Conservation (phyloP, 768 basidiomycete genomes). For the Naganishia vaughanmartiniae region DNA sequence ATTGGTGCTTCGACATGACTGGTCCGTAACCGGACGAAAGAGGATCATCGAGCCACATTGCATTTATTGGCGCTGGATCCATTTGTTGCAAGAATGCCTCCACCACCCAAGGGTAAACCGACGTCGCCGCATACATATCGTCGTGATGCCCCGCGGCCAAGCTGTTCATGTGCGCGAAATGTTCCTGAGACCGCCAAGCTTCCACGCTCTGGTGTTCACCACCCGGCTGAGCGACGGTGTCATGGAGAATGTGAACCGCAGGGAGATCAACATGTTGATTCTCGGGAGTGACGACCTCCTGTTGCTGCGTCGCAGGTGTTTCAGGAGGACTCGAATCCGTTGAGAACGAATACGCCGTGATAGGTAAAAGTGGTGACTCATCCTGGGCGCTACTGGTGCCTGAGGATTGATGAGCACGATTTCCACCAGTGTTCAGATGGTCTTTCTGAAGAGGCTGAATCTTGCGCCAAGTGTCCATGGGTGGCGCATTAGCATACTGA, state of each 20-base stretch:
- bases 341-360: constrained; percentile 32
- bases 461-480: constrained; percentile 39
- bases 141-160: not conserved
- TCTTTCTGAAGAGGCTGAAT: constrained; percentile 32
- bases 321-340: constrained; percentile 28
- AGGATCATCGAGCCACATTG: constrained; percentile 5
- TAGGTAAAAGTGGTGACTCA: constrained; percentile 25
- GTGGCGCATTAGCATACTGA: constrained; percentile 26
- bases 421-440: not conserved
- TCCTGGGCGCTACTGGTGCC: not conserved
- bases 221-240: not conserved
- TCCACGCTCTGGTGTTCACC: not conserved
- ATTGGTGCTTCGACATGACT: not conserved
- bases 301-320: constrained; percentile 18
- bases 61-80: not conserved
- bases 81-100: constrained; percentile 1
- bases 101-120: constrained; percentile 24
- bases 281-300: constrained; percentile 15
- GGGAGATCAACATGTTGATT: constrained; percentile 7
- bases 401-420: not conserved
- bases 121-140: not conserved
- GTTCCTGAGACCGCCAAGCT: not conserved
- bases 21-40: constrained; percentile 14
- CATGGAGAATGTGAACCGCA: not conserved
- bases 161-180: not conserved